A percentile compares a stretch with the other conserved stretches of the same genome.
Conservation (phyloP, 2,329 filamentous ascomycete species). For the Diaporthe citri region DNA sequence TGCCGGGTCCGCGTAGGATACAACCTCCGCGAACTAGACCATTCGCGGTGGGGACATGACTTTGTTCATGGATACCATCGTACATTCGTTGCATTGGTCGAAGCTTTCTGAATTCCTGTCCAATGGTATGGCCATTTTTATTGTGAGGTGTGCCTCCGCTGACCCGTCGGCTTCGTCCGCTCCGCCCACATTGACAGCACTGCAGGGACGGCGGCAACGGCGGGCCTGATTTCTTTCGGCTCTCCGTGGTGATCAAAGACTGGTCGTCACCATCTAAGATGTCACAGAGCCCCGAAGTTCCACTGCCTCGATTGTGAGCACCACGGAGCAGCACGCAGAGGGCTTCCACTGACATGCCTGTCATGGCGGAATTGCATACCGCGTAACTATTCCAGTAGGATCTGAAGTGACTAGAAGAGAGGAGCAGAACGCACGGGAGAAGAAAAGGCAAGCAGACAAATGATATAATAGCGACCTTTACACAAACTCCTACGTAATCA, state of each 20-base stretch:
- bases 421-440: no score
- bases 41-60: not conserved
- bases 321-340: no score
- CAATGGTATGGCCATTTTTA: not conserved
- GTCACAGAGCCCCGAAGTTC: not conserved
- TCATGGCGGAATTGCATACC: no score
- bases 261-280: not conserved
- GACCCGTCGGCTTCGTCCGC: not conserved
- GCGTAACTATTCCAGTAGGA: no score
- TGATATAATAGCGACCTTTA: no score
- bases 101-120: not conserved
- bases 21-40: not conserved
- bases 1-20: not conserved
- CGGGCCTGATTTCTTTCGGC: not conserved
- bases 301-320: no score
- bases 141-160: not conserved
- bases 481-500: no score
- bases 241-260: not conserved
- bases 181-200: not conserved
- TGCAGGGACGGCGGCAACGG: not conserved
- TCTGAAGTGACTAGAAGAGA: no score
- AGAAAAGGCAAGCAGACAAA: no score
- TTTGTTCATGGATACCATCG: not conserved
- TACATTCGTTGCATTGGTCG: not conserved
- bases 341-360: no score